Evolutionary conservation across 2,329 filamentous ascomycete species (phyloP), one percentile per base, ranked within the genome.

Genomic region (Periconia sp.): DNA sequence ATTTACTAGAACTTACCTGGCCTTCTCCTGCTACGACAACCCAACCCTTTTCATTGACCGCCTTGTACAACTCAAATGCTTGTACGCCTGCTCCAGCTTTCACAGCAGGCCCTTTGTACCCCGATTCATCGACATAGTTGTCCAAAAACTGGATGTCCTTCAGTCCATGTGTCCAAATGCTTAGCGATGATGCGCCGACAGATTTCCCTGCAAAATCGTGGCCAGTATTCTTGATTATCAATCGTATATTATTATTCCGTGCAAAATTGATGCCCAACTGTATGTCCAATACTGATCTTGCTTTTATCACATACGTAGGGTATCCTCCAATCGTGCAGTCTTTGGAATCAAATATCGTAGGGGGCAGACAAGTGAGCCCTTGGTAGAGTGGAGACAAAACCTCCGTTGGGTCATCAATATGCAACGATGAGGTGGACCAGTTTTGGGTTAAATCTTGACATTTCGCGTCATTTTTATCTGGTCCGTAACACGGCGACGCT

Each of bases 171-270:
- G 66, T 70, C 68, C 68, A 70, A 19, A 70, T 45, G 23, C 65
- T 68, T 17, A 70, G 43, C 6, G 65, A 52, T 2, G 61, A 63
- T 27, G 50, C 51, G 10, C 65, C 68, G 1, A 56, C 47, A 8
- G 64, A 68, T 37, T 69, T 69, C 7, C 68, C 68, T 0, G 55
- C 35, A 51, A 61, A 70, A 45, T 69, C 67, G 19, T 72, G 69
- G 0, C 69, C 67, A 1, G 69, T 71, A 31, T 69, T 71, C 33
- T 66, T 66, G n/a, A 72, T 52, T 1, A 71, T 54, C 2, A 72
- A 54, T 1, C 69, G 61, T 1, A 72, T 20, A 14, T 65, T 58
- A 41, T 65, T 45, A 6, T 62, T 60, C 0, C 61, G 51, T 1
- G 62, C 69, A 51, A 72, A 72, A 43, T 69, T 69, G 47, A 70